These are phyloP conservation scores for Albatrellus sp. DNA, from an alignment of 1,284 basidiomycete species.

Conservation along the genomic window DNA sequence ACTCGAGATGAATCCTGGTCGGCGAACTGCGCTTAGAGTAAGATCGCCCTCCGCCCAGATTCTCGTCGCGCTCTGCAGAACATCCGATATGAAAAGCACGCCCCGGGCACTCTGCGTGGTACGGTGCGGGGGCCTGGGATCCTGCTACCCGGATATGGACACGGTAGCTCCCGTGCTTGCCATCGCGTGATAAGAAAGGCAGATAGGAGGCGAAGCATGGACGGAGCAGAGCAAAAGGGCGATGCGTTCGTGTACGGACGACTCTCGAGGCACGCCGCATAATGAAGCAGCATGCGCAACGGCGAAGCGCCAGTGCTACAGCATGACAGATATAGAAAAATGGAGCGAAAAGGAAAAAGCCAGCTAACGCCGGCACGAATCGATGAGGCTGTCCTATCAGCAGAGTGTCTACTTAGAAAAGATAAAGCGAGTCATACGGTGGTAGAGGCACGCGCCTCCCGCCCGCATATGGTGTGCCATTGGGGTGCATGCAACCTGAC, in stretches of 20 bases:
- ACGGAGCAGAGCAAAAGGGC: background rate
- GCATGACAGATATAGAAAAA: background rate
- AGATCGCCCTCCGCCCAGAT: background rate
- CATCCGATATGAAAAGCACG: conserved; percentile 3
- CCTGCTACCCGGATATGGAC: background rate
- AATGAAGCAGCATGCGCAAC: too few relatives aligned
- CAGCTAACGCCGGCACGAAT: background rate
- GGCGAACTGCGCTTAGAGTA: too few relatives aligned
- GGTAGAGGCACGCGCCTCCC: background rate
- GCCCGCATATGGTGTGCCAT: too few relatives aligned
- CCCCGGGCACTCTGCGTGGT: background rate
- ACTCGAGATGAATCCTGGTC: too few relatives aligned
- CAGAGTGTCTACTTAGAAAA: background rate
- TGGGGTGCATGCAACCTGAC: too few relatives aligned
- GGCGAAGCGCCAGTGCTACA: too few relatives aligned
- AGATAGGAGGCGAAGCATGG: background rate
- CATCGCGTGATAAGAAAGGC: background rate
- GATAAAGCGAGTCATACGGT: background rate
- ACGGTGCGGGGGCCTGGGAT: background rate
- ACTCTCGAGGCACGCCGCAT: background rate
- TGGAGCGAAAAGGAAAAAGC: background rate
- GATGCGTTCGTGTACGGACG: background rate
- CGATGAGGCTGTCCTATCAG: conserved; percentile 3
- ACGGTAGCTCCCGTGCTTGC: background rate
- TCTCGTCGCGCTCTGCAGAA: background rate